Evolutionary conservation across 2,329 filamentous ascomycete genomes (phyloP).

Genomic region (Escovopsis sp.): DNA sequence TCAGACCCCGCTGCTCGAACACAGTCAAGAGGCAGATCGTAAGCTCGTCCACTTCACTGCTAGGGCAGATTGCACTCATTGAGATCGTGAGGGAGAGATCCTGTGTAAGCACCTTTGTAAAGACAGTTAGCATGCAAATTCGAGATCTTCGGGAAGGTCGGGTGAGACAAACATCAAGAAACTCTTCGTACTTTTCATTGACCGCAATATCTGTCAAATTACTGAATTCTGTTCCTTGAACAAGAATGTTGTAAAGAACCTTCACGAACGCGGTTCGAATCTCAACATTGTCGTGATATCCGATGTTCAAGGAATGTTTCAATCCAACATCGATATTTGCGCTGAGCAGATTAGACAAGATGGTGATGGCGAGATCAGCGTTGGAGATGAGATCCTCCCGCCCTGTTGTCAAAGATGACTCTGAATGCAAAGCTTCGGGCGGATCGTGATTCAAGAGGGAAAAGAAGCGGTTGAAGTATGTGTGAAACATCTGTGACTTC

Average conservation of each 20-base stretch:
- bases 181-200: slow-evolving; percentile 52
- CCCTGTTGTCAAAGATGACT: slow-evolving; percentile 17
- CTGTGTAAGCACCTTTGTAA: slow-evolving; percentile 40
- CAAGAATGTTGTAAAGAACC: slow-evolving; percentile 54
- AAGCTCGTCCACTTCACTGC: slow-evolving; percentile 53
- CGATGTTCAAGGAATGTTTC: slow-evolving; percentile 55
- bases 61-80: slow-evolving; percentile 52
- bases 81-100: slow-evolving; percentile 49
- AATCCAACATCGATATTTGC: slow-evolving; percentile 59
- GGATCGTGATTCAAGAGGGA: slow-evolving; percentile 48
- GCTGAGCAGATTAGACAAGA: slow-evolving; percentile 53
- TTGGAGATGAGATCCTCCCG: slow-evolving; percentile 41
- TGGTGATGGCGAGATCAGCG: slow-evolving; percentile 50
- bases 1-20: slow-evolving; percentile 51
- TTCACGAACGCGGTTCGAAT: slow-evolving; percentile 57
- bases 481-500: slow-evolving; percentile 58
- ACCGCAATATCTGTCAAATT: slow-evolving; percentile 51
- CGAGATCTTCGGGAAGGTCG: background rate
- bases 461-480: slow-evolving; percentile 56
- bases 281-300: slow-evolving; percentile 55
- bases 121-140: background rate
- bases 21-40: slow-evolving; percentile 53
- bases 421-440: slow-evolving; percentile 21
- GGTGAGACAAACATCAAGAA: slow-evolving; percentile 32
- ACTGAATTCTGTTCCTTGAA: slow-evolving; percentile 59